Evolutionary conservation across 352 stramenopile species (phyloP).

Genomic region (Phytophthora cryptogea): DNA sequence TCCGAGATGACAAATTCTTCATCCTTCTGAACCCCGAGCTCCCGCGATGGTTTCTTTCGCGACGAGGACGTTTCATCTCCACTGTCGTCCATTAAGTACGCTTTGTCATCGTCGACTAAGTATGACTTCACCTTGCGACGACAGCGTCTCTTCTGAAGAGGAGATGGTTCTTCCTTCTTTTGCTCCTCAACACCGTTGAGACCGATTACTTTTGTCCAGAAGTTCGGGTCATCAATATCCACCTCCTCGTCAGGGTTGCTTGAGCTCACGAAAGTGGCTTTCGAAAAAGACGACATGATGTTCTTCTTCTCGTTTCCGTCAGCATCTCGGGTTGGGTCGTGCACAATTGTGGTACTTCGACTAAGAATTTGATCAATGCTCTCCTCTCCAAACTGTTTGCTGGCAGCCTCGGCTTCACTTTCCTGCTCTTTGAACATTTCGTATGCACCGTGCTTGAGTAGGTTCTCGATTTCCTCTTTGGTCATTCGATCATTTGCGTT

Average conservation of each 20-base stretch:
- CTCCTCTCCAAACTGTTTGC: constrained; percentile 96
- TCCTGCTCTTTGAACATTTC: constrained; percentile 94
- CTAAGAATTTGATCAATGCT: constrained; percentile 99
- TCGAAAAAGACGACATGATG: constrained; percentile 91
- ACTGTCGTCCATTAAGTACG: constrained; percentile 47
- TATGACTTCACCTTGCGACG: constrained; percentile 80
- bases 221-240: constrained; percentile 93
- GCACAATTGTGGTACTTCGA: constrained; percentile 86
- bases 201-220: constrained; percentile 94
- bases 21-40: constrained; percentile 37
- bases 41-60: constrained; percentile 32
- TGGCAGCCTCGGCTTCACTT: constrained; percentile 89
- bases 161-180: constrained; percentile 67
- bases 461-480: constrained; percentile 92
- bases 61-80: constrained; percentile 43
- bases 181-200: constrained; percentile 73
- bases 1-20: constrained; percentile 83
- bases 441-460: constrained; percentile 94
- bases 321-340: constrained; percentile 69
- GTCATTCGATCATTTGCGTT: constrained; percentile 66
- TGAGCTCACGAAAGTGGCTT: constrained; percentile 92
- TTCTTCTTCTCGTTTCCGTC: constrained; percentile 67
- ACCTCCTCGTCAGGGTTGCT: constrained; percentile 86
- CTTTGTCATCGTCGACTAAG: constrained; percentile 46
- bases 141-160: constrained; percentile 74